Conservation (phyloP, 2,329 filamentous ascomycete genomes). For the Hypoxylon sp. region DNA sequence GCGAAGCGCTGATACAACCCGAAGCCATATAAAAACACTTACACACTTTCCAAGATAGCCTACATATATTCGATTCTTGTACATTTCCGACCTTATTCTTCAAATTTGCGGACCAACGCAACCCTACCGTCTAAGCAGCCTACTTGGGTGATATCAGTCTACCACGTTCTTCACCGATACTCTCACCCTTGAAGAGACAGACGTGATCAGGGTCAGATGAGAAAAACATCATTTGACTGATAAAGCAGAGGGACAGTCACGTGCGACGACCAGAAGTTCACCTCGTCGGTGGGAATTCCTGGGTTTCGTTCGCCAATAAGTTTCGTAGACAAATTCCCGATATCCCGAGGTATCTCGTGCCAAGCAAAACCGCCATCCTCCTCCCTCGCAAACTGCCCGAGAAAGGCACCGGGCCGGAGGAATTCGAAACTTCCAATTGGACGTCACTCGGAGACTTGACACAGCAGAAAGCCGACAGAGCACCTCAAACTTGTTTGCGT, state of each 20-base stretch:
- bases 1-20: conserved; percentile 3
- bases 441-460: conserved; percentile 6
- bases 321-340: conserved; percentile 31
- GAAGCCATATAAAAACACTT: neutral
- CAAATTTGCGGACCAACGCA: neutral
- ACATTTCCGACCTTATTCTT: neutral
- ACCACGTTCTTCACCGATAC: neutral
- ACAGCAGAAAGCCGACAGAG: conserved; percentile 3
- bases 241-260: conserved; percentile 7
- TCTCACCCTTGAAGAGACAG: neutral
- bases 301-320: no score
- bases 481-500: conserved; percentile 8
- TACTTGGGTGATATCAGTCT: conserved; percentile 2
- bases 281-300: conserved; percentile 4
- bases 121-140: conserved; percentile 3
- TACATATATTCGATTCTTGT: neutral
- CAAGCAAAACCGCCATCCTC: conserved; percentile 29
- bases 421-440: conserved; percentile 30
- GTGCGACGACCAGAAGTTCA: conserved; percentile 16
- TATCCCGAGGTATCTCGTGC: conserved; percentile 28
- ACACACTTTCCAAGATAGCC: neutral
- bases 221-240: neutral
- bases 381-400: conserved; percentile 30
- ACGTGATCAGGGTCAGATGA: neutral
- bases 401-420: conserved; percentile 33